These are phyloP conservation scores for Thielaviopsis euricoi DNA, from an alignment of 2,329 filamentous ascomycete genomes.

Conservation along the genomic window DNA sequence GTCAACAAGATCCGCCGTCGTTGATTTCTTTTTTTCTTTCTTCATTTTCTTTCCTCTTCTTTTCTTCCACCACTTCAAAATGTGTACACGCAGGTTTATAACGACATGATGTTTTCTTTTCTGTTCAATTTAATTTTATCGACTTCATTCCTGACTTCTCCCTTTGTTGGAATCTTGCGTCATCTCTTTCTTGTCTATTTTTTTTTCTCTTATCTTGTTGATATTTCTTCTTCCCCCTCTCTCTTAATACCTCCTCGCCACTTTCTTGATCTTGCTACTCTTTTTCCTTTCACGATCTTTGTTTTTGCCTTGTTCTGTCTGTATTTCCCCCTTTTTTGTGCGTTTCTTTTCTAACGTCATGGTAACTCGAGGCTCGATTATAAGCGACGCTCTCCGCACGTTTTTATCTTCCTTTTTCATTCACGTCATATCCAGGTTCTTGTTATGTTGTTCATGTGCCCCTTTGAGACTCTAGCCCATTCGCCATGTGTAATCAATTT, in stretches of 20 bases:
- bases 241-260: too few relatives aligned
- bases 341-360: neutral
- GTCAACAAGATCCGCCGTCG: conserved; percentile 4
- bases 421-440: neutral
- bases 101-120: neutral
- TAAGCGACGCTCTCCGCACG: neutral
- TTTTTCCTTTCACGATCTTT: neutral
- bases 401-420: neutral
- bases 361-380: neutral
- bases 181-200: neutral
- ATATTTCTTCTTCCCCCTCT: too few relatives aligned
- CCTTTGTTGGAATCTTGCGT: neutral
- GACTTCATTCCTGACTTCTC: neutral
- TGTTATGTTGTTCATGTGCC: conserved; percentile 7
- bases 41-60: neutral
- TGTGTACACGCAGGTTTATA: neutral
- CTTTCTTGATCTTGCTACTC: neutral
- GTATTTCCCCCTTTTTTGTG: neutral
- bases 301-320: neutral
- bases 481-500: conserved; percentile 8
- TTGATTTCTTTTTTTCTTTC: neutral
- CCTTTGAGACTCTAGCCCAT: conserved; percentile 6
- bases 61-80: neutral
- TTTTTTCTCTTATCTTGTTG: neutral
- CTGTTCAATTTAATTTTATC: neutral